Conservation (phyloP, 495 filamentous ascomycete genomes). For the Neurospora sp. region DNA sequence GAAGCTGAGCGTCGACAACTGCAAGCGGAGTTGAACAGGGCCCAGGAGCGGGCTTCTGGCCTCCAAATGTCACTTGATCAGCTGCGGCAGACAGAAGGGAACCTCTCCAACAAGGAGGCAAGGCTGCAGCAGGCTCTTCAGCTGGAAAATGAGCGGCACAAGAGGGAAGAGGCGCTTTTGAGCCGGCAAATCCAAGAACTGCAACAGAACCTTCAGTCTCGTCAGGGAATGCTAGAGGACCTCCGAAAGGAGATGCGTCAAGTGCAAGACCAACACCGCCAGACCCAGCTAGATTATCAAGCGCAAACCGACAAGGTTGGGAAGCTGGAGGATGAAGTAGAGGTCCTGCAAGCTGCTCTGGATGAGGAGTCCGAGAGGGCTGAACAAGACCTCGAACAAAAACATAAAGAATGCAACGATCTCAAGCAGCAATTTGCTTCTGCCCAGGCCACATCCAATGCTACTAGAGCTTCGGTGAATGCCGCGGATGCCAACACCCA, state of each 20-base stretch:
- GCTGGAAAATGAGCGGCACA: constrained; percentile 34
- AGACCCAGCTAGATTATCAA: constrained; percentile 54
- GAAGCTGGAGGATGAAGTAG: constrained; percentile 70
- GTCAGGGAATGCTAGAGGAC: constrained; percentile 31
- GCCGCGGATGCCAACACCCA: constrained; percentile 18
- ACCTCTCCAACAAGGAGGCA: constrained; percentile 51
- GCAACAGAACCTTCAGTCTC: constrained; percentile 32
- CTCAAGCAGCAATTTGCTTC: constrained; percentile 40
- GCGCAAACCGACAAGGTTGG: constrained; percentile 56
- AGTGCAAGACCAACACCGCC: constrained; percentile 57
- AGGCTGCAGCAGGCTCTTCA: constrained; percentile 47
- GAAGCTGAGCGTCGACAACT: constrained; percentile 53
- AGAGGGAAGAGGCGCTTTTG: constrained; percentile 28
- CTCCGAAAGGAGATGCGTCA: constrained; percentile 41
- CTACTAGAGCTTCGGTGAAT: constrained; percentile 10
- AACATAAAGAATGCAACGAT: constrained; percentile 38
- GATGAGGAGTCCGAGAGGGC: constrained; percentile 69
- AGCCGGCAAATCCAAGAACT: constrained; percentile 36
- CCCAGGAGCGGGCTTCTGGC: constrained; percentile 58
- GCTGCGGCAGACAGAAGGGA: constrained; percentile 59
- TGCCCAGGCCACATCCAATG: constrained; percentile 9
- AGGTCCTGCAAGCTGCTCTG: constrained; percentile 60
- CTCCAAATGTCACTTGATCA: constrained; percentile 63
- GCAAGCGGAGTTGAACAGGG: constrained; percentile 53
- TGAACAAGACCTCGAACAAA: constrained; percentile 40